Evolutionary conservation across 1,139 yeast species (phyloP).

Genomic region (Pichia sp.): DNA sequence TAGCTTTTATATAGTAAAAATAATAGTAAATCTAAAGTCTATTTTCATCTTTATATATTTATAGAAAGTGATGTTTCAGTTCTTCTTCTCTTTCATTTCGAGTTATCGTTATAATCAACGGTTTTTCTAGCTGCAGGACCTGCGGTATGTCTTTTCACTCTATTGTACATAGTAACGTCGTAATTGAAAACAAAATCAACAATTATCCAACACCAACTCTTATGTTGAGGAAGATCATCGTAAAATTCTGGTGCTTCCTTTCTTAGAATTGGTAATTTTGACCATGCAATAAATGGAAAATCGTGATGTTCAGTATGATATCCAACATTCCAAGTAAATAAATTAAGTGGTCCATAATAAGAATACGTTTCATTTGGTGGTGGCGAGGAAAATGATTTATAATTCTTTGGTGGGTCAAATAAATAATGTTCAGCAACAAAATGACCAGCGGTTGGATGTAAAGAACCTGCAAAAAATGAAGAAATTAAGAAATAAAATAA

Average conservation of each 20-base stretch:
- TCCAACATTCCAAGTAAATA: slow-evolving; percentile 87
- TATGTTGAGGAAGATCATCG: slow-evolving; percentile 70
- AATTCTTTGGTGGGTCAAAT: slow-evolving; percentile 48
- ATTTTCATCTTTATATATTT: too few relatives aligned
- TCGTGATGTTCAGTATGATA: slow-evolving; percentile 94
- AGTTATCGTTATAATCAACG: slow-evolving; percentile 29
- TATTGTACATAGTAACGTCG: slow-evolving; percentile 68
- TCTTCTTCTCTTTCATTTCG: too few relatives aligned
- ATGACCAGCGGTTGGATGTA: slow-evolving; percentile 94
- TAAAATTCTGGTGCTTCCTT: slow-evolving; percentile 74
- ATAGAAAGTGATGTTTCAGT: too few relatives aligned
- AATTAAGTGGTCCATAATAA: slow-evolving; percentile 75
- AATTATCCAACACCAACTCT: slow-evolving; percentile 74
- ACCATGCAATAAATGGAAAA: slow-evolving; percentile 91
- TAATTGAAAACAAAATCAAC: slow-evolving; percentile 66
- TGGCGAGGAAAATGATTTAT: slow-evolving; percentile 28
- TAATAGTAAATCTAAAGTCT: too few relatives aligned
- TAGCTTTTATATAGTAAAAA: too few relatives aligned
- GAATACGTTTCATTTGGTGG: slow-evolving; percentile 79
- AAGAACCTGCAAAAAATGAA: slow-evolving; percentile 82
- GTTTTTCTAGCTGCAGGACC: slow-evolving; percentile 21
- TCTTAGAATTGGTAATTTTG: slow-evolving; percentile 61
- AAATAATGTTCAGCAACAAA: slow-evolving; percentile 92
- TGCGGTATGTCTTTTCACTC: slow-evolving; percentile 57
- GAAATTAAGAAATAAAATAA: slow-evolving; percentile 64